These are phyloP conservation scores for Pestalotiopsis sp. DNA, from an alignment of 2,329 filamentous ascomycete genomes.

Conservation along the genomic window DNA sequence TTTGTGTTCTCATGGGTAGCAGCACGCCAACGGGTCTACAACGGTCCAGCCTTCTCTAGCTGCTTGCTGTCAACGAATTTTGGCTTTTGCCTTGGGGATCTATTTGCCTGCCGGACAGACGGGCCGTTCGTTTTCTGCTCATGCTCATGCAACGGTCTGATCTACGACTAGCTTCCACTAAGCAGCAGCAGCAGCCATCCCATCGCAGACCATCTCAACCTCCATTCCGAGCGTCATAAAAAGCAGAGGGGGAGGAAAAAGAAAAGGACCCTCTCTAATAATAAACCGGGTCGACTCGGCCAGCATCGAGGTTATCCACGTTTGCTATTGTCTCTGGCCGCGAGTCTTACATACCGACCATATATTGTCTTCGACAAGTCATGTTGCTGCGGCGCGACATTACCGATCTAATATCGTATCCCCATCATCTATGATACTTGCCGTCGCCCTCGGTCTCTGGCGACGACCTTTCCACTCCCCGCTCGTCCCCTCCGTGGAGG, in stretches of 20 bases:
- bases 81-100: too few relatives aligned
- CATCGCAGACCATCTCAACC: conserved; percentile 22
- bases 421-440: conserved; percentile 11
- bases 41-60: not conserved
- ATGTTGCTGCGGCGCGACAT: not conserved
- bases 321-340: not conserved
- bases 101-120: not conserved
- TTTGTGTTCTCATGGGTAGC: not conserved
- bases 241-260: not conserved
- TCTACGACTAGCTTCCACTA: conserved; percentile 1
- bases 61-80: not conserved
- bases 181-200: conserved; percentile 20
- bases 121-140: conserved; percentile 11
- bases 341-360: too few relatives aligned
- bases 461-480: conserved; percentile 38
- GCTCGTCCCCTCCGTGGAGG: conserved; percentile 61
- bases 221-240: conserved; percentile 24
- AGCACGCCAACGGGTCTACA: not conserved
- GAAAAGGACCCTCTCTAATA: not conserved
- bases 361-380: not conserved
- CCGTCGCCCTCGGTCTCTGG: conserved; percentile 21
- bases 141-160: conserved; percentile 29
- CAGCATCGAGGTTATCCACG: not conserved
- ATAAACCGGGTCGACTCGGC: not conserved
- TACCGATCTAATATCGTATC: not conserved